Percentiles rank a stretch among this genome's conserved stretches.
Evolutionary conservation across 208 protist genomes (phyloP).

Genomic region (Acanthamoeba castellanii): DNA sequence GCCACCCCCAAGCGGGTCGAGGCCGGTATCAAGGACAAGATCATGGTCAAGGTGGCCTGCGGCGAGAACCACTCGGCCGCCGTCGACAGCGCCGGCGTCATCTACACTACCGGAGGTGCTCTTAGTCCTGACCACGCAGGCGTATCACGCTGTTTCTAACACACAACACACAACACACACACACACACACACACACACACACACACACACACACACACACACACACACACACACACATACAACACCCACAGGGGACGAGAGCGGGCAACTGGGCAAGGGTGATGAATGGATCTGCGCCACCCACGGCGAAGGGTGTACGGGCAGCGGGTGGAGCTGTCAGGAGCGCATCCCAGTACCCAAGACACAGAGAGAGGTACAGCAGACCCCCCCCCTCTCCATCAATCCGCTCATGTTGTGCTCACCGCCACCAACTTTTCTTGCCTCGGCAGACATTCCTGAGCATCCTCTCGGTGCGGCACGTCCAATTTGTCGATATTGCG

Average conservation of each 20-base stretch:
- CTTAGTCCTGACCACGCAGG: neutral
- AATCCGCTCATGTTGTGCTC: neutral
- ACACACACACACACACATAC: too few relatives aligned
- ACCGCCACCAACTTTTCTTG: neutral
- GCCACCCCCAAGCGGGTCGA: slow-evolving; percentile 32
- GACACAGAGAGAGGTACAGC: neutral
- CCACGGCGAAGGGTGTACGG: neutral
- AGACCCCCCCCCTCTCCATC: neutral
- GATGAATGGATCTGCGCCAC: slow-evolving; percentile 24
- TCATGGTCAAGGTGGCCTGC: slow-evolving; percentile 38
- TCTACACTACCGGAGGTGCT: slow-evolving; percentile 39
- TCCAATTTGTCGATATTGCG: slow-evolving; percentile 18
- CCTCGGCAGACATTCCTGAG: slow-evolving; percentile 6
- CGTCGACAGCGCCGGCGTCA: neutral
- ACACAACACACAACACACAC: too few relatives aligned
- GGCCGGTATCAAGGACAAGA: neutral
- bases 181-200: too few relatives aligned
- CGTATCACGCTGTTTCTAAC: too few relatives aligned
- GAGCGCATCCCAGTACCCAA: neutral
- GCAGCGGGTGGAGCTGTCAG: neutral
- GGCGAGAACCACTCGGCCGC: slow-evolving; percentile 34
- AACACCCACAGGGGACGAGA: neutral
- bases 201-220: too few relatives aligned
- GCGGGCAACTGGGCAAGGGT: slow-evolving; percentile 10
- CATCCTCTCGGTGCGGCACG: neutral